These are phyloP conservation scores for Pezicula rhizophila DNA, from an alignment of 2,329 filamentous ascomycete genomes.

Conservation along the genomic window DNA sequence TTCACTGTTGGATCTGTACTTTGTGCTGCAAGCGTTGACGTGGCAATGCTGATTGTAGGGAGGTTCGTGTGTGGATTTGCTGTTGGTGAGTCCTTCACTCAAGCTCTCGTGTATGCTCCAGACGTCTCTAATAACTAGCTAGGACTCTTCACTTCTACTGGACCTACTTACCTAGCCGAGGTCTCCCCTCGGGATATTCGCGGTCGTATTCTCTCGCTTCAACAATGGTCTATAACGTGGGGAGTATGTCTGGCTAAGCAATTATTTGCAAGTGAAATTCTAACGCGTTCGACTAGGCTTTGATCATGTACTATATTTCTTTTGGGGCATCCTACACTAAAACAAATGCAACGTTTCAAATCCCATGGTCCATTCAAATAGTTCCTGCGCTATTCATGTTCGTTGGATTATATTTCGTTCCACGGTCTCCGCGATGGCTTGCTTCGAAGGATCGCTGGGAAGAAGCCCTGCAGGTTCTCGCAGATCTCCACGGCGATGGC, in stretches of 20 bases:
- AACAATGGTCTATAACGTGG: slow-evolving; percentile 41
- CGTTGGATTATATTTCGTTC: slow-evolving; percentile 34
- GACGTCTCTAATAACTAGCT: no score
- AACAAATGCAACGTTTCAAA: slow-evolving; percentile 40
- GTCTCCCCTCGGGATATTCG: slow-evolving; percentile 35
- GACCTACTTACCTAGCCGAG: slow-evolving; percentile 42
- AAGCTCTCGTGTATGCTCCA: slow-evolving; percentile 35
- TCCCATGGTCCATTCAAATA: slow-evolving; percentile 43
- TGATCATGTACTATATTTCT: slow-evolving; percentile 41
- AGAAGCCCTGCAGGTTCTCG: slow-evolving; percentile 39
- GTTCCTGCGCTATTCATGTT: slow-evolving; percentile 37
- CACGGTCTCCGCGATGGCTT: slow-evolving; percentile 43
- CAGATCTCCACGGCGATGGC: slow-evolving; percentile 48
- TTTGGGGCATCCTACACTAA: slow-evolving; percentile 38
- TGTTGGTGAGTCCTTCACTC: slow-evolving; percentile 59
- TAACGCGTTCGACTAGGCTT: slow-evolving; percentile 18
- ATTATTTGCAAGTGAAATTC: no score
- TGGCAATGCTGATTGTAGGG: slow-evolving; percentile 60
- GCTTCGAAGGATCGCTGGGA: slow-evolving; percentile 41
- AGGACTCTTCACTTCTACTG: no score
- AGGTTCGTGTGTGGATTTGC: slow-evolving; percentile 65
- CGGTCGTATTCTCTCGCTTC: slow-evolving; percentile 35
- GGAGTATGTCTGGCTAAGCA: slow-evolving; percentile 29
- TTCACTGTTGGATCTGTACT: slow-evolving; percentile 38
- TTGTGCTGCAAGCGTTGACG: slow-evolving; percentile 50